phyloP scores from a whole-genome alignment of 2,329 filamentous ascomycete species.

The Cyphellophora europaea region DNA sequence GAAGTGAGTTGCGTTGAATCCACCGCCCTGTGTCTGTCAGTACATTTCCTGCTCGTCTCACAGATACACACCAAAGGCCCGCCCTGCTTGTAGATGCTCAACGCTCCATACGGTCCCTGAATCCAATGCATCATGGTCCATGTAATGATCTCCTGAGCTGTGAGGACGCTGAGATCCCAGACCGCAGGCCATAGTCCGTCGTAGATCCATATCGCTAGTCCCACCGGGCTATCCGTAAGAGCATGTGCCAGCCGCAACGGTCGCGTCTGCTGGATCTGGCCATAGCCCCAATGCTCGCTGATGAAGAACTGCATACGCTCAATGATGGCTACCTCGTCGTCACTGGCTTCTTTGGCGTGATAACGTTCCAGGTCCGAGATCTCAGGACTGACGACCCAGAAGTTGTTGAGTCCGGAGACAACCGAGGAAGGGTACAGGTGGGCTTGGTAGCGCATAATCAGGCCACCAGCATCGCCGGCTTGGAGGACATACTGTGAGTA shows the following conservation, averaged over 20 bases:
- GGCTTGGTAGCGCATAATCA: constrained; percentile 18
- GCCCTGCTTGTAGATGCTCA: constrained; percentile 16
- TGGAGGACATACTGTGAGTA: constrained; percentile 20
- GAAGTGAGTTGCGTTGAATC: constrained; percentile 4
- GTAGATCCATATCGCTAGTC: constrained; percentile 22
- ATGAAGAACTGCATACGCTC: constrained; percentile 8
- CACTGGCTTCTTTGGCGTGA: constrained; percentile 5
- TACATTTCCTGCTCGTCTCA: constrained; percentile 1
- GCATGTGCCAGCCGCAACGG: constrained; percentile 19
- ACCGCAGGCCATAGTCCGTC: constrained; percentile 10
- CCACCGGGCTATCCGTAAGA: constrained; percentile 21
- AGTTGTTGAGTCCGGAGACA: constrained; percentile 17
- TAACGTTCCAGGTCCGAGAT: constrained; percentile 3
- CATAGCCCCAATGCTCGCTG: constrained; percentile 9
- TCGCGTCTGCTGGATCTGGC: constrained; percentile 12
- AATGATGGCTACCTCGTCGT: constrained; percentile 13
- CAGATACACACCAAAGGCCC: no score
- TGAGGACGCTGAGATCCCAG: constrained; percentile 17
- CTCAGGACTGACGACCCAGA: constrained; percentile 14
- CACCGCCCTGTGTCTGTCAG: constrained; percentile 6
- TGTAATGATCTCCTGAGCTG: constrained; percentile 18
- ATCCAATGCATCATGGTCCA: constrained; percentile 23
- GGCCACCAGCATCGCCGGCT: constrained; percentile 21
- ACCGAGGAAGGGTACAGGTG: constrained; percentile 17
- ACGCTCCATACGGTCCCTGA: constrained; percentile 12